phyloP scores from a whole-genome alignment of 2,329 filamentous ascomycete species.

The Hawksworthiomyces lignivorus region DNA sequence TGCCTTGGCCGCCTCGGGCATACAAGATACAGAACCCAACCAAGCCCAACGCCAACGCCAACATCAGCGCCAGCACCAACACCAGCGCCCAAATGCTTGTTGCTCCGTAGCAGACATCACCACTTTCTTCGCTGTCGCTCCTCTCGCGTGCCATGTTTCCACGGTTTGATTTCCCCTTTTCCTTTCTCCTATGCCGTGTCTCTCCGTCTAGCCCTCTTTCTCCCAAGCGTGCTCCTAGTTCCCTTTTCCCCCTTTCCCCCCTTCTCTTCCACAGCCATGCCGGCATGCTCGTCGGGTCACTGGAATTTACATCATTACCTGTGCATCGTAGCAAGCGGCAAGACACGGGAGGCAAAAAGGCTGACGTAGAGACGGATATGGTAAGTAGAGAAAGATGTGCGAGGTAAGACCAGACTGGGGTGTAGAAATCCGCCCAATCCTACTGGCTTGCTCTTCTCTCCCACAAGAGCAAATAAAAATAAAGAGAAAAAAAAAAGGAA shows the following conservation, averaged over 20 bases:
- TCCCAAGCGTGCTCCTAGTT: not conserved
- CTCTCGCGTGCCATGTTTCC: no score
- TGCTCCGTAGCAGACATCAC: no score
- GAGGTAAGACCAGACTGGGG: no score
- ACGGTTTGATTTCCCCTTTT: not conserved
- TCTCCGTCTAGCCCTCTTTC: not conserved
- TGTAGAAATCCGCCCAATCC: no score
- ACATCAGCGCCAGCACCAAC: slow-evolving; percentile 5
- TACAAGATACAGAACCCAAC: slow-evolving; percentile 1
- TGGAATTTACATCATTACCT: slow-evolving; percentile 15
- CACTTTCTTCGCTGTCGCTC: not conserved
- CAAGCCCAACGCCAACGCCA: slow-evolving; percentile 6
- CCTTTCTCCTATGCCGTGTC: not conserved
- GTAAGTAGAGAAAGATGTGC: not conserved
- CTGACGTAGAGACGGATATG: not conserved
- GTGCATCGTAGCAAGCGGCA: not conserved
- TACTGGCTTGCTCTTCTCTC: no score
- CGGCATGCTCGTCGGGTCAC: slow-evolving; percentile 20
- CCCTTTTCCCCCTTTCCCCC: not conserved
- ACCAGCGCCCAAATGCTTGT: slow-evolving; percentile 1
- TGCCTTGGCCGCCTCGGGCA: not conserved
- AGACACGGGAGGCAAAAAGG: not conserved
- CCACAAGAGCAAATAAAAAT: no score
- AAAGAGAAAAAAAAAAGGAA: not conserved
- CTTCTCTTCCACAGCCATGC: slow-evolving; percentile 15